Conservation (phyloP, 2,329 filamentous ascomycete species). For the Metarhizium brunneum region DNA sequence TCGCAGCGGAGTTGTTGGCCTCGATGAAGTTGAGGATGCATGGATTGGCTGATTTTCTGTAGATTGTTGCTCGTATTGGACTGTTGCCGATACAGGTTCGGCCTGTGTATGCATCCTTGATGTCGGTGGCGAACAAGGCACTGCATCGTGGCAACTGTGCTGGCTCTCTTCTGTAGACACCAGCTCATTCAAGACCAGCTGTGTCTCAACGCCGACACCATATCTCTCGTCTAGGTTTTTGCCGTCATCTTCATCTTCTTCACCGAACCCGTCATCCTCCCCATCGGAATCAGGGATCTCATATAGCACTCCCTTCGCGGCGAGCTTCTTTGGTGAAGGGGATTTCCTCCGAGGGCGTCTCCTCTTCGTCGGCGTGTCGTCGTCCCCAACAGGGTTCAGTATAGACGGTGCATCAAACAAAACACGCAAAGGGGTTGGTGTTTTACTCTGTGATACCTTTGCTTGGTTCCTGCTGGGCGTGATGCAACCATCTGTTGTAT, state of each 20-base stretch:
- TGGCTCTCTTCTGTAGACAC: constrained; percentile 16
- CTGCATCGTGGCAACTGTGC: constrained; percentile 6
- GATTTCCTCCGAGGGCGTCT: too few relatives aligned
- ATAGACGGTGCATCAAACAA: not conserved
- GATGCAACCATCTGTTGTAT: constrained; percentile 25
- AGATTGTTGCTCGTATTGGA: not conserved
- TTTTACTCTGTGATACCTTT: constrained; percentile 2
- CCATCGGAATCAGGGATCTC: constrained; percentile 45
- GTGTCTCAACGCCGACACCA: constrained; percentile 23
- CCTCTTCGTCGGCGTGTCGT: constrained; percentile 11
- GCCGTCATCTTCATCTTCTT: constrained; percentile 6
- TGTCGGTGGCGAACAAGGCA: not conserved
- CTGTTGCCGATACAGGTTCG: not conserved
- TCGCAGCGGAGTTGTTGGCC: not conserved
- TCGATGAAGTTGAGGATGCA: not conserved
- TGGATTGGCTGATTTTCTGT: too few relatives aligned
- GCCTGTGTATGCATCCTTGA: not conserved
- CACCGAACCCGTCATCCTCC: constrained; percentile 16
- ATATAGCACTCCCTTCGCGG: not conserved
- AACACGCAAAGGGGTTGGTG: not conserved
- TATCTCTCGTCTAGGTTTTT: constrained; percentile 12
- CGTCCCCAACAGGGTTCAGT: not conserved
- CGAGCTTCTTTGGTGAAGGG: constrained; percentile 3
- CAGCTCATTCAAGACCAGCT: constrained; percentile 23
- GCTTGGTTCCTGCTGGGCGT: constrained; percentile 14